Percentiles rank a stretch among this genome's conserved stretches.
Evolutionary conservation across 1,139 yeast species (phyloP).

Genomic region (Pichia sp.): DNA sequence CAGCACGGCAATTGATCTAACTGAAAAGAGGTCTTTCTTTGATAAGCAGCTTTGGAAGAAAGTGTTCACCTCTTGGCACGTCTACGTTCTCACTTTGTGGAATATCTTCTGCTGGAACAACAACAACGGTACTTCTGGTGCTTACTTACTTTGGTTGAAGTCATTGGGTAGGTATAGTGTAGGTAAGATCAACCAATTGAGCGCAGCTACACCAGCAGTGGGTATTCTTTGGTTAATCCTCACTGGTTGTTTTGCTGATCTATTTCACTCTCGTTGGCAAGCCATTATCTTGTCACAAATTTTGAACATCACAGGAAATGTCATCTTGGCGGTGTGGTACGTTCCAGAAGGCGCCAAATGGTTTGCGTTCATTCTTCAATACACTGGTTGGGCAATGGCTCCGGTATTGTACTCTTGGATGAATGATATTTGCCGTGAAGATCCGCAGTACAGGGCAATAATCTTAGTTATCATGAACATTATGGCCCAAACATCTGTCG

Average conservation of each 20-base stretch:
- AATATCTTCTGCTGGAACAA: constrained; percentile 37
- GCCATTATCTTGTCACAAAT: constrained; percentile 38
- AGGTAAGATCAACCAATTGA: constrained; percentile 34
- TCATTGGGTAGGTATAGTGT: constrained; percentile 35
- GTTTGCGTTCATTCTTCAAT: constrained; percentile 41
- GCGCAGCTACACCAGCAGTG: constrained; percentile 46
- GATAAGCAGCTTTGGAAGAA: constrained; percentile 39
- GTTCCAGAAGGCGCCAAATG: constrained; percentile 41
- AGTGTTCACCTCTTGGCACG: constrained; percentile 45
- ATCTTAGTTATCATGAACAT: constrained; percentile 39
- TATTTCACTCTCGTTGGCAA: constrained; percentile 39
- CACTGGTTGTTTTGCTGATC: constrained; percentile 43
- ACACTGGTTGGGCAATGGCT: constrained; percentile 43
- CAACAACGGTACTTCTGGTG: constrained; percentile 42
- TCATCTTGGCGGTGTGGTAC: constrained; percentile 40
- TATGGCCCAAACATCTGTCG: constrained; percentile 35
- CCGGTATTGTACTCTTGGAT: constrained; percentile 41
- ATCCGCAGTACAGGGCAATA: constrained; percentile 39
- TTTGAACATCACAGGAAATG: constrained; percentile 31
- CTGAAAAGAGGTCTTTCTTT: constrained; percentile 28
- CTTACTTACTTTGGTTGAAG: constrained; percentile 49
- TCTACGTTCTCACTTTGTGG: constrained; percentile 38
- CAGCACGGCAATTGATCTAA: constrained; percentile 22
- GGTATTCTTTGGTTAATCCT: constrained; percentile 42
- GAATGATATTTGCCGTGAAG: constrained; percentile 39